Evolutionary conservation across 2,329 filamentous ascomycete genomes (phyloP).

Genomic region (Ophiocordyceps camponoti-floridani): DNA sequence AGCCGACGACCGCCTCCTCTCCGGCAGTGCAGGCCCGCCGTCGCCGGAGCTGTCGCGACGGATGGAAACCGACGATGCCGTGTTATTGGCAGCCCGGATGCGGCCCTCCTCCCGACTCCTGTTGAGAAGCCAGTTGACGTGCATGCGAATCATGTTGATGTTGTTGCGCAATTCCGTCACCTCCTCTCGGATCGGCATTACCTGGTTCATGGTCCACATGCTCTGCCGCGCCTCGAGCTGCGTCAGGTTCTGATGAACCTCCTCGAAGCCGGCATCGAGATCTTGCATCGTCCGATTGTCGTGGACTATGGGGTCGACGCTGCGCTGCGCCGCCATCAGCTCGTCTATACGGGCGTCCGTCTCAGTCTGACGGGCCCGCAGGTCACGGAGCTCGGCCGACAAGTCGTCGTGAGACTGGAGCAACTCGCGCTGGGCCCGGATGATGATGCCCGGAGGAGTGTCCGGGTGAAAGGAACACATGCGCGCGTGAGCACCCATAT

Average conservation of each 20-base stretch:
- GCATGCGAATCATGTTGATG: conserved; percentile 39
- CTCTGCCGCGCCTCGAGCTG: conserved; percentile 42
- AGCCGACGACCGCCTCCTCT: conserved; percentile 19
- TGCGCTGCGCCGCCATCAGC: conserved; percentile 17
- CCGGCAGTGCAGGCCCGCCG: conserved; percentile 10
- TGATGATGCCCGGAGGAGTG: conserved; percentile 31
- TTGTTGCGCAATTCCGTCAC: conserved; percentile 41
- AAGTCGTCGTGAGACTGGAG: conserved; percentile 23
- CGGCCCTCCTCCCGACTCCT: conserved; percentile 29
- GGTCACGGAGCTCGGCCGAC: conserved; percentile 15
- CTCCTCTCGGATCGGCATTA: conserved; percentile 42
- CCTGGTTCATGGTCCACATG: conserved; percentile 43
- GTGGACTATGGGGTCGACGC: conserved; percentile 24
- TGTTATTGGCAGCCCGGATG: conserved; percentile 17
- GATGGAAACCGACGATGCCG: conserved; percentile 12
- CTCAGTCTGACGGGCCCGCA: conserved; percentile 16
- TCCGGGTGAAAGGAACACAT: conserved; percentile 32
- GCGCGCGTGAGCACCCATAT: conserved; percentile 25
- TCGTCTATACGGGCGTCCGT: conserved; percentile 13
- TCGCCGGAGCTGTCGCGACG: conserved; percentile 13
- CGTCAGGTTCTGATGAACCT: conserved; percentile 35
- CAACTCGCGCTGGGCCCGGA: conserved; percentile 26
- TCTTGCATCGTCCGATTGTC: conserved; percentile 27
- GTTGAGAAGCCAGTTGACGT: conserved; percentile 39
- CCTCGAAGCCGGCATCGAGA: conserved; percentile 28